These are phyloP conservation scores for Cryptococcus depauperatus DNA, from an alignment of 1,284 basidiomycete genomes.

Conservation along the genomic window DNA sequence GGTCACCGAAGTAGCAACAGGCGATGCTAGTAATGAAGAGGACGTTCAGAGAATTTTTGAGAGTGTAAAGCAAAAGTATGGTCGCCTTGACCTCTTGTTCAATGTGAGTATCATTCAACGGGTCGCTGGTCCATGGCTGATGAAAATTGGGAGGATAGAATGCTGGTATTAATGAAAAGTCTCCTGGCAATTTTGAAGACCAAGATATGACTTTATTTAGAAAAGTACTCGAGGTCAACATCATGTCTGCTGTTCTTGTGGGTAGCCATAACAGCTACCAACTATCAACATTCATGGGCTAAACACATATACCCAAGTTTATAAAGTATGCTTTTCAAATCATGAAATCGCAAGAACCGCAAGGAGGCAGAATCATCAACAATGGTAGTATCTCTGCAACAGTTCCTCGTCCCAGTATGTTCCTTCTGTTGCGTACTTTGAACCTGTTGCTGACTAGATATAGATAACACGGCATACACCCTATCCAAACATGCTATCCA, in stretches of 20 bases:
- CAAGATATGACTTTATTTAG: conserved; percentile 57
- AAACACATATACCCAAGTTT: conserved; percentile 47
- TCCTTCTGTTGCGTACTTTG: background rate
- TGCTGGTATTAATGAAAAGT: conserved; percentile 52
- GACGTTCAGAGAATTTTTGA: conserved; percentile 51
- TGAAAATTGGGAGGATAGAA: conserved; percentile 32
- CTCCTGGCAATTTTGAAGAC: conserved; percentile 53
- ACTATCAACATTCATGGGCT: background rate
- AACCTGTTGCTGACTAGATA: conserved; percentile 29
- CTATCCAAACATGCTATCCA: conserved; percentile 68
- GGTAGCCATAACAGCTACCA: background rate
- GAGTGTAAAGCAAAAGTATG: conserved; percentile 53
- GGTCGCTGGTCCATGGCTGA: background rate
- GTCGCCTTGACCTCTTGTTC: conserved; percentile 65
- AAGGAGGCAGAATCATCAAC: conserved; percentile 75
- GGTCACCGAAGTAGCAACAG: conserved; percentile 48
- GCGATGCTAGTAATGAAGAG: conserved; percentile 51
- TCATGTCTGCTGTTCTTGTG: conserved; percentile 59
- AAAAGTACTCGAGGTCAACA: conserved; percentile 60
- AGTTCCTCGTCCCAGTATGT: conserved; percentile 55
- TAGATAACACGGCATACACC: conserved; percentile 53
- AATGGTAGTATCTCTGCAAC: conserved; percentile 71
- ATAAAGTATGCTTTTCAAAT: conserved; percentile 63
- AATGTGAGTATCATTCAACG: conserved; percentile 51
- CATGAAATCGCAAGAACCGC: conserved; percentile 64